Base-by-base conservation (phyloP, 768 basidiomycete species). In the Lactarius trivialis region DNA sequence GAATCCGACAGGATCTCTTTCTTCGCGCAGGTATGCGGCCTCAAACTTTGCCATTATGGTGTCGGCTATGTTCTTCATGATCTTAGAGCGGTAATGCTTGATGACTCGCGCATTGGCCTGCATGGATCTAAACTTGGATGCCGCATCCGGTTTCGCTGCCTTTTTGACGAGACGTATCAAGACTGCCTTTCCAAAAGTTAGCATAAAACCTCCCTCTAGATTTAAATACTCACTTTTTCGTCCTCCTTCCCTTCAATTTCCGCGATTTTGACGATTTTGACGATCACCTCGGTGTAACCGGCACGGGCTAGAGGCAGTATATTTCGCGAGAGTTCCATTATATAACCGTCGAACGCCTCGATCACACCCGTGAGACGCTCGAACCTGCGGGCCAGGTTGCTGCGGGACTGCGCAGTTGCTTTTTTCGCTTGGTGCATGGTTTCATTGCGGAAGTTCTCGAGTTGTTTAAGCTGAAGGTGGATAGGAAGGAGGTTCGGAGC, bases 121-220 rank as follows among this genome's bases (percentile, higher is more conserved):
- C 81, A 95, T 85, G 15, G 93, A 96, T 70, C 85, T 91, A 77
- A 93, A 95, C 73, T 92, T 94, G 12, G 91, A 87, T 1, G 97
- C 92, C 21, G 93, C 90, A 69, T 96, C 95, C 72, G 90, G 79
- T 70, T 92, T 94, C 7, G 92, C 91, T 2, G 91, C 88, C 73
- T 94, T 96, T 73, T 94, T 96, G 60, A 98, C 89, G 24, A 99
- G 87, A 56, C 89, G 84, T 71, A 98, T 91, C 39, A 91, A 95
- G 34, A 97, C 86, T 7, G 96, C 92, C 94, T 96, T n/a, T 66
- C 1, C 32, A 12, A 55, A 51, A 56, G n/a, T 45, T 26, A 61
- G 19, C 60, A 48, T 11, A 15, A 34, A 55, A 53, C 3, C 28
- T 28, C 15, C 15, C 41, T 30, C 4, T 39, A 11, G 43, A 21